Evolutionary conservation across 1,284 basidiomycete genomes (phyloP), one percentile per base, ranked within the genome.

Genomic region (Melampsora americana): DNA sequence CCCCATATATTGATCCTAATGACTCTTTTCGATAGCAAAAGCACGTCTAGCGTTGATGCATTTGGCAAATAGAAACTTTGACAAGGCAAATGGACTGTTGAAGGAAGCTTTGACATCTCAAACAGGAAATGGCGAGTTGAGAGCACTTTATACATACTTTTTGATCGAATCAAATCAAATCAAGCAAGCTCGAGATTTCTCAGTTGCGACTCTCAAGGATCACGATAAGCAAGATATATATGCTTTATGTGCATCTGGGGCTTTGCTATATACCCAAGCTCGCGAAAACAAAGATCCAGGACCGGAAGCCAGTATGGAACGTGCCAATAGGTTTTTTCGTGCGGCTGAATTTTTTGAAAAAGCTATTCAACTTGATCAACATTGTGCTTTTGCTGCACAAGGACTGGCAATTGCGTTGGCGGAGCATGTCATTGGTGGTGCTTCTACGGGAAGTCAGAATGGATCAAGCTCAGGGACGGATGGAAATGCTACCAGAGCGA

Each of bases 301-400:
- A 87, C 59, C 89, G 89, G 4, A 86, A 84, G 53, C 82, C 85
- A 32, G 88, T 88, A 88, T 90, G 53, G 92, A 95, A 71, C 88
- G 92, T 46, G 87, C 87, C 77, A 88, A 89, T 66, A 88, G 89
- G 42, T 96, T 92, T 84, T 87, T 89, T 71, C 86, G 92, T 20
- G 88, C 90, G 12, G 91, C 92, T 0, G 93, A 95, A 81, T 91
- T 92, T 79, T 97, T 92, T 81, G 92, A 94, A 82, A 92, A 92
- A 80, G 94, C 93, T 0, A 83, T 97, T 39, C 87, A 88, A 68
- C 81, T 92, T 2, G 92, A 95, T 81, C 89, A 92, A 0, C 84
- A 87, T 32, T 95, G 92, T 82, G 92, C 92, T 0, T 88, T 93
- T 75, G 94, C 94, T 6, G 94, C 94, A 2, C 93, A 95, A 82